Percentiles rank a stretch among this genome's conserved stretches.
Evolutionary conservation across 2,329 filamentous ascomycete genomes (phyloP).

Genomic region (Colletotrichum sublineola): DNA sequence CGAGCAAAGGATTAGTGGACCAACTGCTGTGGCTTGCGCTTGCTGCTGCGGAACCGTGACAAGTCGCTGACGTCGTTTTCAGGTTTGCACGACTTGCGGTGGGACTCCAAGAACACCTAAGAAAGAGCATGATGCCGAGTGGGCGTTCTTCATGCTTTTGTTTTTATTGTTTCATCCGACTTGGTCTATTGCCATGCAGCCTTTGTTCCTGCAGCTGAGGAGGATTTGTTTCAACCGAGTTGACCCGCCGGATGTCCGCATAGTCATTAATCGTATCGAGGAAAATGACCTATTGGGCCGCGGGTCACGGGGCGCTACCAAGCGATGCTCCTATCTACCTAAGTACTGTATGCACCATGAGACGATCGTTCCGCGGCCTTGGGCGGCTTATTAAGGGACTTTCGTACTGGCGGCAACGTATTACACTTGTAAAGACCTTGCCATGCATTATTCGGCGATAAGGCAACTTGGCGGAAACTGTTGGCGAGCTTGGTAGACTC

Average conservation of each 20-base stretch:
- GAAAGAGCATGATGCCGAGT: neutral
- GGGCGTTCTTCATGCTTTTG: neutral
- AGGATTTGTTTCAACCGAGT: neutral
- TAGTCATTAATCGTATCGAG: conserved; percentile 17
- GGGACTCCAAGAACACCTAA: conserved; percentile 5
- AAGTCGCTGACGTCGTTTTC: conserved; percentile 34
- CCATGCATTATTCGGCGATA: neutral
- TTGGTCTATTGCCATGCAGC: neutral
- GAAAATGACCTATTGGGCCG: conserved; percentile 11
- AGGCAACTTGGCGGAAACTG: neutral
- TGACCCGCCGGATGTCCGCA: conserved; percentile 23
- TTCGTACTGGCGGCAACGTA: neutral
- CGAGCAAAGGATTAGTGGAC: conserved; percentile 19
- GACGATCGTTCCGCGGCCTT: conserved; percentile 28
- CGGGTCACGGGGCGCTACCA: conserved; percentile 1
- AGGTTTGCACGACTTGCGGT: neutral
- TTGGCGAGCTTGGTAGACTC: neutral
- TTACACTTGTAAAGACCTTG: neutral
- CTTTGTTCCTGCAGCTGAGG: neutral
- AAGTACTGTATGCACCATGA: conserved; percentile 1
- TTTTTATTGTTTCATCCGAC: neutral
- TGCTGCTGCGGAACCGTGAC: conserved; percentile 10
- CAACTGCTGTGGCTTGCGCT: conserved; percentile 18
- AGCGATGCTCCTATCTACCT: conserved; percentile 11
- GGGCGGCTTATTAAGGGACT: neutral